Evolutionary conservation across 495 filamentous ascomycete genomes (phyloP).

Genomic region (Hyaloscypha finlandica): DNA sequence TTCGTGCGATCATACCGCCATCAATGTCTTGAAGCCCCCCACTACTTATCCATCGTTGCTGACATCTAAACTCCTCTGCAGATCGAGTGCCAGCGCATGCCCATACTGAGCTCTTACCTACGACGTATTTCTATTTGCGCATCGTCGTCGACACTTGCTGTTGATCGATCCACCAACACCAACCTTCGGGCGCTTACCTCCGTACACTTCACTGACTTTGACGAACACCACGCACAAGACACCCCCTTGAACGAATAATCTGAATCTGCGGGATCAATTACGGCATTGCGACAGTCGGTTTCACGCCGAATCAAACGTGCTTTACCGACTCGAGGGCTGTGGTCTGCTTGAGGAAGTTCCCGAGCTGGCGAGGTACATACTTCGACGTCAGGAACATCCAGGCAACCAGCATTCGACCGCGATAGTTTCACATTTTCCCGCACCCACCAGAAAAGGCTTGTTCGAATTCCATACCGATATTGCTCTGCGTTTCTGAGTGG

Average conservation of each 20-base stretch:
- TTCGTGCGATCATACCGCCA: background rate
- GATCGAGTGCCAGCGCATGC: background rate
- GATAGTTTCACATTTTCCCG: conserved; percentile 17
- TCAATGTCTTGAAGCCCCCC: background rate
- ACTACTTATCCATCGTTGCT: background rate
- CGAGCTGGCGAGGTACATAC: background rate
- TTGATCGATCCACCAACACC: background rate
- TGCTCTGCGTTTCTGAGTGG: conserved; percentile 12
- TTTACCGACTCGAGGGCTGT: background rate
- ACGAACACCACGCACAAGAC: background rate
- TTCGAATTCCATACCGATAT: conserved; percentile 16
- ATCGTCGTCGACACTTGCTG: background rate
- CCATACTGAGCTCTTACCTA: background rate
- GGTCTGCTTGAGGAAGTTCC: background rate
- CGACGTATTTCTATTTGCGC: background rate
- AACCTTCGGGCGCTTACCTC: conserved; percentile 15
- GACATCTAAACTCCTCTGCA: background rate
- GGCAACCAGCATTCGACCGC: conserved; percentile 13
- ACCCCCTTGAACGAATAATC: background rate
- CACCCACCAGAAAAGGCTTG: conserved; percentile 11
- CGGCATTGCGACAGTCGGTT: conserved; percentile 3
- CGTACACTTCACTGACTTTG: background rate
- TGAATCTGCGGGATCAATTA: conserved; percentile 4
- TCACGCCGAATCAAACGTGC: background rate
- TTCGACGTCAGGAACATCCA: conserved; percentile 20